A percentile compares a stretch with the other conserved stretches of the same genome.
Conservation (phyloP, 2,329 filamentous ascomycete genomes). For the Clonostachys rosea region DNA sequence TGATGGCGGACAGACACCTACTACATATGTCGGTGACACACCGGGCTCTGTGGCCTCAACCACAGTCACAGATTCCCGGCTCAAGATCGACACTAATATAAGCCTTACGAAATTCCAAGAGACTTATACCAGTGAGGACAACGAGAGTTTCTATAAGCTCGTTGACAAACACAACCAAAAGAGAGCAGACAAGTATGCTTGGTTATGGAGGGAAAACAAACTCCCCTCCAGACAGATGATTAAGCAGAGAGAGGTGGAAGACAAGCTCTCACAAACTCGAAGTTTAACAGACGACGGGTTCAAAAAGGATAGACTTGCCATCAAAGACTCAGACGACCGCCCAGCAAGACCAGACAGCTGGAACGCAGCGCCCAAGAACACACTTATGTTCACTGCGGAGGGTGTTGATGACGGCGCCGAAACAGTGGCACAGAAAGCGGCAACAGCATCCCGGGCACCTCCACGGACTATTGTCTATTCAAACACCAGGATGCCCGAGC, state of each 20-base stretch:
- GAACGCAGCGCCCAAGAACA: constrained; percentile 71
- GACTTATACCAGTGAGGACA: constrained; percentile 96
- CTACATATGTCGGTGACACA: constrained; percentile 67
- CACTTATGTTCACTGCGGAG: constrained; percentile 80
- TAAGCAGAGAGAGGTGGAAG: constrained; percentile 58
- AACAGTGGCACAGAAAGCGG: constrained; percentile 64
- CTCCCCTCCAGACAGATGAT: constrained; percentile 76
- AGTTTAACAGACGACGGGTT: constrained; percentile 51
- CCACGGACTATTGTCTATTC: constrained; percentile 75
- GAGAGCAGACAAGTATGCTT: constrained; percentile 77
- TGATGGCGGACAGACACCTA: constrained; percentile 50
- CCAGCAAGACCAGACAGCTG: constrained; percentile 76
- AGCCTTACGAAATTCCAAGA: constrained; percentile 82
- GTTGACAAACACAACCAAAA: constrained; percentile 88
- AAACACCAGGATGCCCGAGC: constrained; percentile 73
- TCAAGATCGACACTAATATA: constrained; percentile 67
- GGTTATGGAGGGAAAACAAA: constrained; percentile 87
- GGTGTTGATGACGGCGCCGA: constrained; percentile 53
- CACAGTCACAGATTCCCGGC: constrained; percentile 27
- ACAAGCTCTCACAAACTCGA: constrained; percentile 39
- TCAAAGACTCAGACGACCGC: constrained; percentile 64
- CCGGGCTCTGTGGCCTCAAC: constrained; percentile 53
- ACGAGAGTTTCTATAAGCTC: constrained; percentile 91
- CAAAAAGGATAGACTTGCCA: constrained; percentile 52
- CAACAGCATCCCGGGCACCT: constrained; percentile 66